phyloP scores from a whole-genome alignment of 1,284 basidiomycete genomes.

The Boletus semigastroideus region DNA sequence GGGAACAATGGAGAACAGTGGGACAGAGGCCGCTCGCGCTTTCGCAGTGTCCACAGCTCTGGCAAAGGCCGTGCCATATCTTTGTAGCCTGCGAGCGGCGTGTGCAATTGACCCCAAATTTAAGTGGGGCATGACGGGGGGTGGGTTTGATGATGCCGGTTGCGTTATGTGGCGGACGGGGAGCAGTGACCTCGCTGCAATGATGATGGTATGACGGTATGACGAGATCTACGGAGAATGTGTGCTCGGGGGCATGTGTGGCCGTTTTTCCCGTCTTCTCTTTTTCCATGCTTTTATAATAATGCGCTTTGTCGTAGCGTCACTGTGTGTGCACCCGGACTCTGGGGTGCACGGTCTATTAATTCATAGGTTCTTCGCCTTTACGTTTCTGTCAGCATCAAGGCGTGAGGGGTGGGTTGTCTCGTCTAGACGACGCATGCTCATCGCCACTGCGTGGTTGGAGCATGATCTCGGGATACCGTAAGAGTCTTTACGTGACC shows the following conservation, averaged over 20 bases:
- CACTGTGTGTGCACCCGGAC: constrained; percentile 16
- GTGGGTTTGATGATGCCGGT: constrained; percentile 32
- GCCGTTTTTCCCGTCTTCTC: constrained; percentile 7
- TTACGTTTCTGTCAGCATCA: constrained; percentile 22
- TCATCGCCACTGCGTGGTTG: constrained; percentile 33
- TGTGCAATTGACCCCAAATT: constrained; percentile 31
- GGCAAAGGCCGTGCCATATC: constrained; percentile 76
- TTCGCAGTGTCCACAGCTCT: constrained; percentile 56
- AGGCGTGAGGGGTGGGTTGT: neutral
- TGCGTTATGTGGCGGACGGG: constrained; percentile 31
- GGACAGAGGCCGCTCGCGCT: constrained; percentile 58
- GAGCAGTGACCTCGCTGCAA: constrained; percentile 32
- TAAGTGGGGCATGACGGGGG: constrained; percentile 17
- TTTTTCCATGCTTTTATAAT: constrained; percentile 9
- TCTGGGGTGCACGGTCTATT: constrained; percentile 18
- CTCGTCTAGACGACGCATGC: constrained; percentile 16
- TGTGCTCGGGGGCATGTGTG: constrained; percentile 16
- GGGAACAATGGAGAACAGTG: constrained; percentile 47
- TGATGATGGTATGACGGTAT: constrained; percentile 27
- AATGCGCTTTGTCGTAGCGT: constrained; percentile 14
- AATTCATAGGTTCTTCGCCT: constrained; percentile 9
- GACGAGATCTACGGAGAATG: constrained; percentile 29
- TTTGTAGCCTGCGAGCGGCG: constrained; percentile 48
- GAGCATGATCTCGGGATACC: constrained; percentile 32
- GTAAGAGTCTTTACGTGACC: constrained; percentile 29